Evolutionary conservation across 129 eudicot genomes (phyloP).

Genomic region (Chrysanthemum seticuspe): DNA sequence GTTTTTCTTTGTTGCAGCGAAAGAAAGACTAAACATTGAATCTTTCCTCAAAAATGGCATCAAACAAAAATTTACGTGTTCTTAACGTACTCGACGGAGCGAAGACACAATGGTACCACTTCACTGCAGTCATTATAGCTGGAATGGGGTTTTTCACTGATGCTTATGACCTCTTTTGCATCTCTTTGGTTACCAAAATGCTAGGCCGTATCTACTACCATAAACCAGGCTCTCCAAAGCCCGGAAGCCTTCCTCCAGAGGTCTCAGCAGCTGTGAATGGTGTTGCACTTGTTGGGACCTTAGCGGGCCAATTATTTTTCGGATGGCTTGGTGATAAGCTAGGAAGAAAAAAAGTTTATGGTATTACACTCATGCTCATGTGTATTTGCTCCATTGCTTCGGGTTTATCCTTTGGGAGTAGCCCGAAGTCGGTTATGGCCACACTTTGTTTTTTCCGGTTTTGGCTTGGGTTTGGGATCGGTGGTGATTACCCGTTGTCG

Average conservation of each 20-base stretch:
- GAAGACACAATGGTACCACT: conserved; percentile 62
- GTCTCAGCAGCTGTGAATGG: conserved; percentile 53
- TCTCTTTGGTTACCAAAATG: conserved; percentile 54
- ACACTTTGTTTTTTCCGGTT: conserved; percentile 59
- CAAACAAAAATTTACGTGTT: conserved; percentile 36
- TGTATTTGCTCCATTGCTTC: conserved; percentile 46
- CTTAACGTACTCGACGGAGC: conserved; percentile 51
- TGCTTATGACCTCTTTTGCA: conserved; percentile 61
- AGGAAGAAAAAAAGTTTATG: conserved; percentile 55
- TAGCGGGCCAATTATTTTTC: conserved; percentile 49
- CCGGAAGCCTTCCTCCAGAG: conserved; percentile 49
- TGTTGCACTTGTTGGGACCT: conserved; percentile 54
- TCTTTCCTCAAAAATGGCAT: conserved; percentile 9
- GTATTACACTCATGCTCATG: conserved; percentile 58
- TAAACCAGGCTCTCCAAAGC: conserved; percentile 40
- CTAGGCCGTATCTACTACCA: conserved; percentile 54
- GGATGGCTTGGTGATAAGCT: conserved; percentile 59
- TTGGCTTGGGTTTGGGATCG: conserved; percentile 63
- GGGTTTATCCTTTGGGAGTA: conserved; percentile 47
- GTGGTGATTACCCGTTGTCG: conserved; percentile 55
- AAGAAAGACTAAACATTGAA: not conserved
- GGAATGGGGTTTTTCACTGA: conserved; percentile 71
- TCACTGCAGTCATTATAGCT: conserved; percentile 55
- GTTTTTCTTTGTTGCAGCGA: not conserved
- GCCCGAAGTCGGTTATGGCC: conserved; percentile 41